phyloP scores from a whole-genome alignment of 148 eudicot species.

The Hydrangea macrophylla region DNA sequence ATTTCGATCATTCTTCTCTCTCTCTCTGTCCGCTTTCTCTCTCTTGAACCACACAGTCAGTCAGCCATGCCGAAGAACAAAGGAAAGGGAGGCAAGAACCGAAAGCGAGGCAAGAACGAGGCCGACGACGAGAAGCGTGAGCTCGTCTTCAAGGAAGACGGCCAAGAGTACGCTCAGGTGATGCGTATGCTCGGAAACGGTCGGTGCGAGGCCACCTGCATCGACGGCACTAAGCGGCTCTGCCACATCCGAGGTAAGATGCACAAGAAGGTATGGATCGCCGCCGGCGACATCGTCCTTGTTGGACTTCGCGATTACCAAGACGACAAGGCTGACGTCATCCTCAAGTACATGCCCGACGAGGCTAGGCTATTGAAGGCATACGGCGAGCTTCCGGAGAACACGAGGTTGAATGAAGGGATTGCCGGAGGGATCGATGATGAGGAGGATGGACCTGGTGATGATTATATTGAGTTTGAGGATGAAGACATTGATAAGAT shows the following conservation, averaged over 20 bases:
- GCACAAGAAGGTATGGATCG: constrained; percentile 98
- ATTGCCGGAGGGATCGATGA: constrained; percentile 56
- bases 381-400: constrained; percentile 81
- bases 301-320: constrained; percentile 90
- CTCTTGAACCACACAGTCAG: background rate
- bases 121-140: constrained; percentile 90
- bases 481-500: constrained; percentile 91
- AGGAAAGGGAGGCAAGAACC: constrained; percentile 95
- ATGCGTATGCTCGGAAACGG: constrained; percentile 87
- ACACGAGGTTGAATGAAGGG: constrained; percentile 71
- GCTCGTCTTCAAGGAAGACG: constrained; percentile 87
- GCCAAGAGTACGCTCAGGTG: constrained; percentile 87
- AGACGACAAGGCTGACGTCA: constrained; percentile 60
- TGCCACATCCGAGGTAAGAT: constrained; percentile 95
- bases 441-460: constrained; percentile 53
- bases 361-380: constrained; percentile 72
- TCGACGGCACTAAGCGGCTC: constrained; percentile 74
- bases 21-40: too few relatives aligned
- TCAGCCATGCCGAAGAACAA: constrained; percentile 95
- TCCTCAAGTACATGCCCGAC: constrained; percentile 32
- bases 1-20: too few relatives aligned
- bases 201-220: constrained; percentile 73
- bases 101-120: constrained; percentile 92
- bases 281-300: constrained; percentile 91
- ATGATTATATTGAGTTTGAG: constrained; percentile 77